Conservation (phyloP, 164 flowering plant species). For the Berberis vulgaris region DNA sequence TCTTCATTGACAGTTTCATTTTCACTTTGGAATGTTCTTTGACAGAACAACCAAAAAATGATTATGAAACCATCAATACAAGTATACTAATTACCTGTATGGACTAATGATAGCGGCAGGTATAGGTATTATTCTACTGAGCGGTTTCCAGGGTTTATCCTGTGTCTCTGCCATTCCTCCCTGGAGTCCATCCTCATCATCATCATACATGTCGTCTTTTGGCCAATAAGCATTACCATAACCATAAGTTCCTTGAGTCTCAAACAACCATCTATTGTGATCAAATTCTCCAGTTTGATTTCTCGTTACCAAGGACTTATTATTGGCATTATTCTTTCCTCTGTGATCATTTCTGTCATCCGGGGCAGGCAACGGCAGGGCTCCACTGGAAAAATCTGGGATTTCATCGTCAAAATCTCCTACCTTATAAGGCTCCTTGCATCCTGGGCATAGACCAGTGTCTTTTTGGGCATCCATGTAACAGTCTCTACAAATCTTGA, state of each 20-base stretch:
- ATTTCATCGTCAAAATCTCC: conserved; percentile 43
- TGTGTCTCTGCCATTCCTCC: conserved; percentile 34
- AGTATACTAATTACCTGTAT: conserved; percentile 39
- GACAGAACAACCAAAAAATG: neutral
- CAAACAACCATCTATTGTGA: conserved; percentile 74
- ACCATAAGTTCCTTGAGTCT: conserved; percentile 71
- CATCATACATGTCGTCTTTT: conserved; percentile 40
- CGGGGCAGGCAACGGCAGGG: conserved; percentile 41
- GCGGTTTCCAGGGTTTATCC: conserved; percentile 83
- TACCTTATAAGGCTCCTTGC: conserved; percentile 51
- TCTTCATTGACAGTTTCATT: no score
- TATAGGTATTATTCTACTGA: conserved; percentile 51
- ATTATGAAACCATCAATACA: neutral
- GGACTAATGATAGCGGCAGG: conserved; percentile 63
- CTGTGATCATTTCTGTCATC: conserved; percentile 41
- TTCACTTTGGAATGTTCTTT: no score
- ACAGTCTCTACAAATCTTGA: conserved; percentile 69
- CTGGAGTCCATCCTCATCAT: conserved; percentile 21
- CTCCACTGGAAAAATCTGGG: conserved; percentile 27
- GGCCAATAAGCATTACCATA: conserved; percentile 72
- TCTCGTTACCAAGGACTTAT: conserved; percentile 36
- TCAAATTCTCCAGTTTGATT: conserved; percentile 67
- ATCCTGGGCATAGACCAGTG: conserved; percentile 60
- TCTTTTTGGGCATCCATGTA: conserved; percentile 55
- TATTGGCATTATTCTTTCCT: conserved; percentile 11